Percentiles rank a stretch among this genome's conserved stretches.
Conservation (phyloP, 208 protist species). For the Acanthamoeba healyi region DNA sequence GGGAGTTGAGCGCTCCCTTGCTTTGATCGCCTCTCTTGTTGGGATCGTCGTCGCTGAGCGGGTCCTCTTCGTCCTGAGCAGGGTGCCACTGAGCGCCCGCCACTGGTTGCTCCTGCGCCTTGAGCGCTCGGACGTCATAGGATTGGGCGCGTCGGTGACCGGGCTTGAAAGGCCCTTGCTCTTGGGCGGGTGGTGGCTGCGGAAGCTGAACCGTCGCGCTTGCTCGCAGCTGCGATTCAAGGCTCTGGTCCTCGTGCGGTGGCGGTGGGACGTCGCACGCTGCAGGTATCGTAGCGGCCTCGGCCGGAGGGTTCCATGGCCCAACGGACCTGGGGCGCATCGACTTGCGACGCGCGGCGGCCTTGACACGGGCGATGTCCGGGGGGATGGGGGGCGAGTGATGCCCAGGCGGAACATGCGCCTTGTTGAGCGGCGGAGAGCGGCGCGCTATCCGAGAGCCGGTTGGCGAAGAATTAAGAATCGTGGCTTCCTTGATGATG, state of each 20-base stretch:
- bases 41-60: constrained; percentile 22
- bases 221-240: not conserved
- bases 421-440: not conserved
- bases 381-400: constrained; percentile 3
- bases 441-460: not conserved
- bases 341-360: not conserved
- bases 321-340: constrained; percentile 6
- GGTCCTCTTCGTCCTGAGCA: not conserved
- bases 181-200: not conserved
- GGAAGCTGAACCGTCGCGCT: not conserved
- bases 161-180: constrained; percentile 1
- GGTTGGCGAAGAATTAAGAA: not conserved
- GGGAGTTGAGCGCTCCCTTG: constrained; percentile 37
- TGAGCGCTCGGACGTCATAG: not conserved
- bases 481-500: constrained; percentile 36
- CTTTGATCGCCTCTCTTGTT: not conserved
- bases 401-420: not conserved
- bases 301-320: not conserved
- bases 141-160: constrained; percentile 49
- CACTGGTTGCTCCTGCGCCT: not conserved
- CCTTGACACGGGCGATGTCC: constrained; percentile 28
- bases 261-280: not conserved
- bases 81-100: not conserved
- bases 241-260: not conserved
- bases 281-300: not conserved